Percentiles rank a stretch among this genome's conserved stretches.
phyloP scores from a whole-genome alignment of 2,329 filamentous ascomycete genomes.

The Xylariaceae sp. region DNA sequence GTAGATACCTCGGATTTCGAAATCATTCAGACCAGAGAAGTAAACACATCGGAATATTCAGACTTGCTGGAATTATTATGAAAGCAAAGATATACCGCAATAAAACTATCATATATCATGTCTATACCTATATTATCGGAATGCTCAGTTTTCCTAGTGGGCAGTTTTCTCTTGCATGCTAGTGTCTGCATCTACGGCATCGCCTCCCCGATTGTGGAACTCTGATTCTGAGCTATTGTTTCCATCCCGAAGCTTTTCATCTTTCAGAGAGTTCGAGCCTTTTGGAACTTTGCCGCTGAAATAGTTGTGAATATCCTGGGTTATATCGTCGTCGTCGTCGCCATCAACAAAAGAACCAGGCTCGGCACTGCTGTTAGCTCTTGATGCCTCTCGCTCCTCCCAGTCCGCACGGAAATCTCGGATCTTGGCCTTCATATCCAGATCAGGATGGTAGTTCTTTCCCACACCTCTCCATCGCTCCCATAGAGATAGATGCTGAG shows the following conservation, averaged over 20 bases:
- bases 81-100: too few relatives aligned
- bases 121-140: background rate
- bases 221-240: slow-evolving; percentile 12
- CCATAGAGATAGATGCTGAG: slow-evolving; percentile 85
- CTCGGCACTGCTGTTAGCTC: slow-evolving; percentile 55
- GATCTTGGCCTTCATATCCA: slow-evolving; percentile 84
- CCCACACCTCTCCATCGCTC: slow-evolving; percentile 79
- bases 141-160: slow-evolving; percentile 1
- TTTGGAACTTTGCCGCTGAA: slow-evolving; percentile 46
- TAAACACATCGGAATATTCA: too few relatives aligned
- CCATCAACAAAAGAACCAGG: slow-evolving; percentile 44
- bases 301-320: slow-evolving; percentile 60
- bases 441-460: slow-evolving; percentile 82
- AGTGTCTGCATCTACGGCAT: slow-evolving; percentile 11
- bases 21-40: too few relatives aligned
- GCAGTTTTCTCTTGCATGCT: slow-evolving; percentile 14
- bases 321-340: slow-evolving; percentile 58
- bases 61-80: too few relatives aligned
- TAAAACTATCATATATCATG: too few relatives aligned
- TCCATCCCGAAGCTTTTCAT: slow-evolving; percentile 33
- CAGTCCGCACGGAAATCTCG: slow-evolving; percentile 76
- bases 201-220: slow-evolving; percentile 5
- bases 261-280: slow-evolving; percentile 30
- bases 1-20: too few relatives aligned
- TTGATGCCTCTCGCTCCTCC: slow-evolving; percentile 56